phyloP scores from a whole-genome alignment of 495 filamentous ascomycete species.

The Aspergillus affinis region DNA sequence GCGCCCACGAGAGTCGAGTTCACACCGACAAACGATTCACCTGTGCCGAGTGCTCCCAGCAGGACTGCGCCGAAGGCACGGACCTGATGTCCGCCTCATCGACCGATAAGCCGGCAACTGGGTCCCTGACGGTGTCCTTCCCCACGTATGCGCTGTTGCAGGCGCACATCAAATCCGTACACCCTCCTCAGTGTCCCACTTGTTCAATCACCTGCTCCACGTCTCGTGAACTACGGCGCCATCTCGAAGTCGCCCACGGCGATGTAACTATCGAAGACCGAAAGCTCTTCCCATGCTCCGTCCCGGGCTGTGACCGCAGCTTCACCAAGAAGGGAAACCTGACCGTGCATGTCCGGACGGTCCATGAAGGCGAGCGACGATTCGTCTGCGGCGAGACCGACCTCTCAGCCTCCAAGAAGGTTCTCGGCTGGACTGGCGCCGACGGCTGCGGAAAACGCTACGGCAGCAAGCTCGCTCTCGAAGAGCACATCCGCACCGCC shows the following conservation, averaged over 20 bases:
- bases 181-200: slow-evolving; percentile 71
- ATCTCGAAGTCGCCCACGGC: slow-evolving; percentile 69
- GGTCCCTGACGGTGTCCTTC: slow-evolving; percentile 53
- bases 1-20: slow-evolving; percentile 65
- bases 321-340: slow-evolving; percentile 81
- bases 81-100: not conserved
- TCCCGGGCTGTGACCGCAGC: slow-evolving; percentile 62
- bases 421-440: slow-evolving; percentile 60
- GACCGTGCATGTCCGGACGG: slow-evolving; percentile 70
- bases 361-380: slow-evolving; percentile 65
- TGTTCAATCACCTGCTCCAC: slow-evolving; percentile 65
- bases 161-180: slow-evolving; percentile 65
- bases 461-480: slow-evolving; percentile 67
- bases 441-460: slow-evolving; percentile 69
- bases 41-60: slow-evolving; percentile 64
- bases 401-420: slow-evolving; percentile 53
- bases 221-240: slow-evolving; percentile 60
- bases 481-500: slow-evolving; percentile 75
- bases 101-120: slow-evolving; percentile 5
- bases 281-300: slow-evolving; percentile 62
- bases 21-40: slow-evolving; percentile 69
- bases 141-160: slow-evolving; percentile 67
- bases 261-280: slow-evolving; percentile 59
- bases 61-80: slow-evolving; percentile 23
- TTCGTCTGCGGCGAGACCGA: slow-evolving; percentile 74